These are phyloP conservation scores for Trichosporon faecale DNA, from an alignment of 1,284 basidiomycete species.

Conservation along the genomic window DNA sequence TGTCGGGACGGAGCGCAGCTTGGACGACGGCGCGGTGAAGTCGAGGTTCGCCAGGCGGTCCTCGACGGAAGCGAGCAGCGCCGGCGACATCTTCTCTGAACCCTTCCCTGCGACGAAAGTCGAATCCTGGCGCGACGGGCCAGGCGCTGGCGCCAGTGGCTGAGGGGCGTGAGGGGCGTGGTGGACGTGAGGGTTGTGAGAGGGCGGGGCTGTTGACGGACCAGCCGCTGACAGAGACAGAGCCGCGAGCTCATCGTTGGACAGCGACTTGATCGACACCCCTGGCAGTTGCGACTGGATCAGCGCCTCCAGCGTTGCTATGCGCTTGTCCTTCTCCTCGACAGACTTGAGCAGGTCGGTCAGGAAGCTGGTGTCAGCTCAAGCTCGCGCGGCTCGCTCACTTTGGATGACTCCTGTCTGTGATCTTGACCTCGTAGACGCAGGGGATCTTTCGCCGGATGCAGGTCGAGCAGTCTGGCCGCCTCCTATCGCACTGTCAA, in stretches of 20 bases:
- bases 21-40: background rate
- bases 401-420: constrained; percentile 18
- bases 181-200: no score
- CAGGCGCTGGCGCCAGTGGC: background rate
- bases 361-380: constrained; percentile 15
- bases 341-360: constrained; percentile 16
- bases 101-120: constrained; percentile 10
- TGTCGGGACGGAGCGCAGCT: background rate
- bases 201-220: background rate
- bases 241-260: constrained; percentile 5
- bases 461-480: background rate
- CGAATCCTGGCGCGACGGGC: background rate
- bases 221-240: background rate
- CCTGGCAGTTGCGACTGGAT: constrained; percentile 10
- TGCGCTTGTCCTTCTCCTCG: constrained; percentile 18
- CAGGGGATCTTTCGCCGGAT: background rate
- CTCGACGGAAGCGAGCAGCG: constrained; percentile 1
- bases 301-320: constrained; percentile 12
- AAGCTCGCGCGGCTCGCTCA: background rate
- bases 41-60: constrained; percentile 10
- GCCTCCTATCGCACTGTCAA: background rate
- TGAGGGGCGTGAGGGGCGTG: no score
- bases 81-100: background rate
- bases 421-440: constrained; percentile 9
- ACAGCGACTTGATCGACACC: background rate